Percentiles rank a stretch among this genome's conserved stretches.
These are phyloP conservation scores for Rubia occidens DNA, from an alignment of 305 asterid genomes.

Conservation along the genomic window DNA sequence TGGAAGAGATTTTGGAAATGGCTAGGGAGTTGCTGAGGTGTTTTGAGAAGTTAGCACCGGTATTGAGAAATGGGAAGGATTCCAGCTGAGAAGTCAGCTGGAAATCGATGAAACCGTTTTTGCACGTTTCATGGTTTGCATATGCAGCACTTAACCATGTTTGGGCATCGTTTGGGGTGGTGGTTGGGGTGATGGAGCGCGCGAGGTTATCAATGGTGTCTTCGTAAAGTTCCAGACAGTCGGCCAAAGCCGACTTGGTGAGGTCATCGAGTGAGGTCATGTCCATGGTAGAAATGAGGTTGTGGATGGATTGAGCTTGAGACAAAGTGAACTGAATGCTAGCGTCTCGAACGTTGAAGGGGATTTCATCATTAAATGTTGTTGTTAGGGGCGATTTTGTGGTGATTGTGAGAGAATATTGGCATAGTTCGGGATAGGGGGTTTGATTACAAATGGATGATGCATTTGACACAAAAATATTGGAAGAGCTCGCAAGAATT, in stretches of 20 bases:
- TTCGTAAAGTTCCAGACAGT: slow-evolving; percentile 41
- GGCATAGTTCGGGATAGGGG: slow-evolving; percentile 44
- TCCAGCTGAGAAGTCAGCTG: slow-evolving; percentile 25
- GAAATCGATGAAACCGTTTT: slow-evolving; percentile 45
- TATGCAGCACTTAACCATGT: slow-evolving; percentile 59
- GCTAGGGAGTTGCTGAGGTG: slow-evolving; percentile 47
- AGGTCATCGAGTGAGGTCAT: slow-evolving; percentile 24
- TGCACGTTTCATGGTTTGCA: slow-evolving; percentile 49
- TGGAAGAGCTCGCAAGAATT: neutral
- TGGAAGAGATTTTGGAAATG: slow-evolving; percentile 28
- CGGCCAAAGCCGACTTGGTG: slow-evolving; percentile 36
- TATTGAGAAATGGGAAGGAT: slow-evolving; percentile 13
- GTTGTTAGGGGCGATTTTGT: slow-evolving; percentile 15
- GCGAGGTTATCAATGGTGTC: slow-evolving; percentile 40
- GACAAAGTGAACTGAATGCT: slow-evolving; percentile 31
- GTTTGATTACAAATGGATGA: slow-evolving; percentile 33
- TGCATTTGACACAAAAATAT: slow-evolving; percentile 12
- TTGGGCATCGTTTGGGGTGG: slow-evolving; percentile 29
- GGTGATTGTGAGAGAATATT: slow-evolving; percentile 19
- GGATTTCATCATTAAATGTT: slow-evolving; percentile 9
- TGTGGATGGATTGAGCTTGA: slow-evolving; percentile 29
- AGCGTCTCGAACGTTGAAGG: slow-evolving; percentile 19
- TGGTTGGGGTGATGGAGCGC: slow-evolving; percentile 11
- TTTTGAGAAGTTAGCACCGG: slow-evolving; percentile 20
- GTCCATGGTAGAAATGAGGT: slow-evolving; percentile 30